Conservation (phyloP, 352 stramenopile species). For the Phytopythium montanum region DNA sequence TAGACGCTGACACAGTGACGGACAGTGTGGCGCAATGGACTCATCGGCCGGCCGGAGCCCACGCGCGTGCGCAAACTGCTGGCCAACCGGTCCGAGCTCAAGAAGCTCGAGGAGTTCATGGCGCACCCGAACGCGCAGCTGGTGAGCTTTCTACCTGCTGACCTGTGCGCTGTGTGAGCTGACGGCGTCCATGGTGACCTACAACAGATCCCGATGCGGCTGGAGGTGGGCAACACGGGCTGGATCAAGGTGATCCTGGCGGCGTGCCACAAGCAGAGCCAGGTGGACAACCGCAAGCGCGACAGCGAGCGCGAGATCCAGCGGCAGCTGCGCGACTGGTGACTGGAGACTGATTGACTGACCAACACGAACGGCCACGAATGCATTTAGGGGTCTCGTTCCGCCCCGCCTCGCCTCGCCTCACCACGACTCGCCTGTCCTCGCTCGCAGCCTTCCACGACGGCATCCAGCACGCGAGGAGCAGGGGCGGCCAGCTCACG, state of each 20-base stretch:
- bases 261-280: slow-evolving; percentile 58
- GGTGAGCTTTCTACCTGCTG: slow-evolving; percentile 21
- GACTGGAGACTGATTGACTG: slow-evolving; percentile 7
- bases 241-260: slow-evolving; percentile 86
- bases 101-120: slow-evolving; percentile 69
- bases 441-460: background rate
- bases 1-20: background rate
- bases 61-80: slow-evolving; percentile 71
- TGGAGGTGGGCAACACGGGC: slow-evolving; percentile 71
- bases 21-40: slow-evolving; percentile 67
- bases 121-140: slow-evolving; percentile 61
- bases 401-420: background rate
- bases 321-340: slow-evolving; percentile 76
- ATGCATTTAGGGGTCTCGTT: slow-evolving; percentile 21
- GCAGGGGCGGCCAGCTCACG: background rate
- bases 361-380: slow-evolving; percentile 10
- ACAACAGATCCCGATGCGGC: slow-evolving; percentile 58
- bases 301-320: slow-evolving; percentile 75
- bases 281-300: slow-evolving; percentile 70
- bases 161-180: background rate
- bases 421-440: background rate
- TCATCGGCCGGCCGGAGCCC: slow-evolving; percentile 70
- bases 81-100: slow-evolving; percentile 69
- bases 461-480: background rate
- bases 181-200: background rate